Conservation (phyloP, 2,329 filamentous ascomycete genomes). For the Colletotrichum trifolii region DNA sequence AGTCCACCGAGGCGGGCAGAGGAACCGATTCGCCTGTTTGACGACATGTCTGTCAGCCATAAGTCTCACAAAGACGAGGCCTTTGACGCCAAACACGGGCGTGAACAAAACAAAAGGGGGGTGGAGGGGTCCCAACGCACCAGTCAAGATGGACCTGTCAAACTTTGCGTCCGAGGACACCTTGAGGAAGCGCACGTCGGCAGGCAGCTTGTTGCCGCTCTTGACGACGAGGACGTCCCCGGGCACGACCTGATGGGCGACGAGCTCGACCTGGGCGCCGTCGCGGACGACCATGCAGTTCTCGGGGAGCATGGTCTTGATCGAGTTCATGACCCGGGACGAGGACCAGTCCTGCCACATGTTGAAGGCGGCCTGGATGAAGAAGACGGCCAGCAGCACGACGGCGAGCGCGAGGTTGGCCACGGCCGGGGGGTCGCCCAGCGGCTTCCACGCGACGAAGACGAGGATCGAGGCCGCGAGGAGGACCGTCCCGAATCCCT, state of each 20-base stretch:
- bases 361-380: conserved; percentile 76
- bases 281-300: conserved; percentile 74
- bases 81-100: neutral
- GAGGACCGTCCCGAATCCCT: conserved; percentile 79
- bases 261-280: conserved; percentile 59
- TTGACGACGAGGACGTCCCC: conserved; percentile 77
- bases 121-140: conserved; percentile 46
- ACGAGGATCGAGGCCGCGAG: conserved; percentile 77
- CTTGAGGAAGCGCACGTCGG: conserved; percentile 77
- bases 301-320: conserved; percentile 83
- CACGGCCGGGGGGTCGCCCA: conserved; percentile 74
- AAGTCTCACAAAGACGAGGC: fast-evolving
- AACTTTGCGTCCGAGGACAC: conserved; percentile 77
- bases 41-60: conserved; percentile 5
- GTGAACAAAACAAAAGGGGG: neutral
- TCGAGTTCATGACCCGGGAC: conserved; percentile 80
- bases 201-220: conserved; percentile 78
- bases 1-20: conserved; percentile 71
- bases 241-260: conserved; percentile 73
- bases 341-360: conserved; percentile 82
- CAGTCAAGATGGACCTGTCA: conserved; percentile 78
- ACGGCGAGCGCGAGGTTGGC: conserved; percentile 81
- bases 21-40: conserved; percentile 70
- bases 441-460: conserved; percentile 80
- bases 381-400: conserved; percentile 76